These are phyloP conservation scores for Exophiala dermatitidis DNA, from an alignment of 2,329 filamentous ascomycete species.

Conservation along the genomic window DNA sequence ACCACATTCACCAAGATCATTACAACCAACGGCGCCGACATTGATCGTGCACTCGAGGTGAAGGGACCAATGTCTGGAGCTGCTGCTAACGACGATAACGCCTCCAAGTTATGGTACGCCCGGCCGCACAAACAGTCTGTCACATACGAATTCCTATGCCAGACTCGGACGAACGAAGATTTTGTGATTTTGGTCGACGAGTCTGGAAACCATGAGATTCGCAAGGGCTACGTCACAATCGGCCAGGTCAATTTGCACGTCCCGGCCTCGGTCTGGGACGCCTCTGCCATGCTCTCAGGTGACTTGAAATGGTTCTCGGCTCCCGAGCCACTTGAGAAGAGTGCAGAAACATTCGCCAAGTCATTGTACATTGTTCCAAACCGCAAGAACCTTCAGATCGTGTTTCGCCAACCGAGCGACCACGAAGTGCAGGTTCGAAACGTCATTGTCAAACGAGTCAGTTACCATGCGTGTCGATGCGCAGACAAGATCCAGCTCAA, in stretches of 20 bases:
- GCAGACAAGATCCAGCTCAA: slow-evolving; percentile 25
- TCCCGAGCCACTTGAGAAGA: slow-evolving; percentile 27
- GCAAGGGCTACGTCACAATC: slow-evolving; percentile 27
- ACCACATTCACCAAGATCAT: slow-evolving; percentile 34
- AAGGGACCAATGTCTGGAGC: slow-evolving; percentile 16
- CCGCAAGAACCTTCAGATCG: slow-evolving; percentile 28
- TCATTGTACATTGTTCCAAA: slow-evolving; percentile 33
- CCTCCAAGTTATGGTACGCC: slow-evolving; percentile 9
- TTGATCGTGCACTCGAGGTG: slow-evolving; percentile 35
- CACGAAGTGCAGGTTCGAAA: slow-evolving; percentile 21
- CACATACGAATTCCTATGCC: slow-evolving; percentile 38
- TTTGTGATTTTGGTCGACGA: slow-evolving; percentile 34
- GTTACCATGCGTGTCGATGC: slow-evolving; percentile 25
- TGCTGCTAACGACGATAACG: slow-evolving; percentile 9
- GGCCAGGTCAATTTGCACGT: slow-evolving; percentile 37
- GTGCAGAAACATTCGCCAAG: slow-evolving; percentile 31
- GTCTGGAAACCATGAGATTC: slow-evolving; percentile 29
- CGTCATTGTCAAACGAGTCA: slow-evolving; percentile 12
- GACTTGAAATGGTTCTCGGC: slow-evolving; percentile 25
- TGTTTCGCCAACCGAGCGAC: slow-evolving; percentile 25
- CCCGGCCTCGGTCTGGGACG: slow-evolving; percentile 37
- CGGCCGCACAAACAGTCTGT: slow-evolving; percentile 18
- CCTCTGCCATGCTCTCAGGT: slow-evolving; percentile 31
- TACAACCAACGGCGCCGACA: slow-evolving; percentile 36
- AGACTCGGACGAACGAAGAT: slow-evolving; percentile 27